Evolutionary conservation across 169 alveolate genomes (phyloP), one percentile per base, ranked within the genome.

Genomic region (Cryptosporidium andersoni): DNA sequence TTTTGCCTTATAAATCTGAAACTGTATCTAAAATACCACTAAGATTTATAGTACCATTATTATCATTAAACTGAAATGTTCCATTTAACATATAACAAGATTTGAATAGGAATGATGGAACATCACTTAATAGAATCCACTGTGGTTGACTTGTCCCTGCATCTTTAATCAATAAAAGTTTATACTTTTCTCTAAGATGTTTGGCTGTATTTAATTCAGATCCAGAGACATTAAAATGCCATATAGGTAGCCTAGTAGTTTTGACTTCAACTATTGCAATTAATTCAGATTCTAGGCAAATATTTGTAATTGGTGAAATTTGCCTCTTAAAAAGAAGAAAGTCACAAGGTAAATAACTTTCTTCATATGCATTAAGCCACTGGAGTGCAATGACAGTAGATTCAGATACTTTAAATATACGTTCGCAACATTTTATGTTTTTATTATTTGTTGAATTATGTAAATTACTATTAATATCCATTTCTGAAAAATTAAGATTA

Each of bases 141-240:
- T 74, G 85, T 34, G 85, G 37, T 42, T 74, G 74, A 7, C 49
- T 45, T 36, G 85, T 45, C 37, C 85, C 85, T 25, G 85, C 85
- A 74, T 74, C 85, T 49, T 74, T 74, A 14, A 74, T 74, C 36
- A 74, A 7, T n/a, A 74, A 58, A 36, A 74, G 39, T 36, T 74
- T 74, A 36, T 36, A 74, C 25, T 39, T 74, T 43, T 49, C 48
- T 11, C 12, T 64, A 14, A 16, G 49, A 1, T 40, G 40, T 47
- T 14, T 74, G 9, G 74, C 52, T 39, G 63, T 16, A 45, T 8
- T n/a, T 6, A 74, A 34, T 25, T 74, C 85, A 12, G 55, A 58
- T 16, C 64, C 67, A 37, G 85, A 74, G 4, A 74, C 60, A 74
- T 74, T 74, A 34, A 74, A 74, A 43, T 58, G 85, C 85, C 85